A percentile compares a stretch with the other conserved stretches of the same genome.
phyloP scores from a whole-genome alignment of 2,329 filamentous ascomycete genomes.

The Exutisphaerella laricina region DNA sequence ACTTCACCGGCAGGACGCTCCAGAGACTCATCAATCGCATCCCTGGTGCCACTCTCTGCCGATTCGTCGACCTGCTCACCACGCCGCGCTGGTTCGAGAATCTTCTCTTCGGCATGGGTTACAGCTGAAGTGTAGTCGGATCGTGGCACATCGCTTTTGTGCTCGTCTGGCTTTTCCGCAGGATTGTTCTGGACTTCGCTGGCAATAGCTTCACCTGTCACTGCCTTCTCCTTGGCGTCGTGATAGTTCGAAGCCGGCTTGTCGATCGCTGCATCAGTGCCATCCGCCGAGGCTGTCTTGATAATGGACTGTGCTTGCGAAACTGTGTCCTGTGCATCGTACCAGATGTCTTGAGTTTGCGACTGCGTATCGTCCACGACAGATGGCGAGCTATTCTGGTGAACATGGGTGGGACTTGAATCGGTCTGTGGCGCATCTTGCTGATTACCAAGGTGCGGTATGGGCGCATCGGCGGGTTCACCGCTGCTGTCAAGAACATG shows the following conservation, averaged over 20 bases:
- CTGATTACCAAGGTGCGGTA: slow-evolving; percentile 18
- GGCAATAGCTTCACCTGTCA: slow-evolving; percentile 2
- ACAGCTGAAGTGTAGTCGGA: slow-evolving; percentile 24
- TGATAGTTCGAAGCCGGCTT: slow-evolving; percentile 22
- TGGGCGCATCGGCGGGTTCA: slow-evolving; percentile 15
- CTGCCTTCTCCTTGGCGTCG: slow-evolving; percentile 10
- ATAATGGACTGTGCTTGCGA: slow-evolving; percentile 18
- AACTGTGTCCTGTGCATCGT: slow-evolving; percentile 5
- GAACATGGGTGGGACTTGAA: background rate
- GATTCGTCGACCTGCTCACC: slow-evolving; percentile 23
- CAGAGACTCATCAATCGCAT: slow-evolving; percentile 31
- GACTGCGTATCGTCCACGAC: background rate
- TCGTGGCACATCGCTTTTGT: slow-evolving; percentile 5
- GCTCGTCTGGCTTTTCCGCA: background rate
- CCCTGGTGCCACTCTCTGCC: slow-evolving; percentile 17
- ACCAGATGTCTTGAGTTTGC: background rate
- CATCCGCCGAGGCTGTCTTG: slow-evolving; percentile 21
- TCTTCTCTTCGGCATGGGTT: slow-evolving; percentile 17
- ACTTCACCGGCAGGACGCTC: slow-evolving; percentile 26
- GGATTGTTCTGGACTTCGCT: slow-evolving; percentile 6
- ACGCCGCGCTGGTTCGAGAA: slow-evolving; percentile 7
- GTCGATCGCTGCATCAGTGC: slow-evolving; percentile 16
- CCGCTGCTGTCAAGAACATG: slow-evolving; percentile 22
- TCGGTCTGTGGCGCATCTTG: background rate
- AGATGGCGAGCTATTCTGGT: background rate